Conservation (phyloP, 2,329 filamentous ascomycete genomes). For the Cytospora schulzeri region DNA sequence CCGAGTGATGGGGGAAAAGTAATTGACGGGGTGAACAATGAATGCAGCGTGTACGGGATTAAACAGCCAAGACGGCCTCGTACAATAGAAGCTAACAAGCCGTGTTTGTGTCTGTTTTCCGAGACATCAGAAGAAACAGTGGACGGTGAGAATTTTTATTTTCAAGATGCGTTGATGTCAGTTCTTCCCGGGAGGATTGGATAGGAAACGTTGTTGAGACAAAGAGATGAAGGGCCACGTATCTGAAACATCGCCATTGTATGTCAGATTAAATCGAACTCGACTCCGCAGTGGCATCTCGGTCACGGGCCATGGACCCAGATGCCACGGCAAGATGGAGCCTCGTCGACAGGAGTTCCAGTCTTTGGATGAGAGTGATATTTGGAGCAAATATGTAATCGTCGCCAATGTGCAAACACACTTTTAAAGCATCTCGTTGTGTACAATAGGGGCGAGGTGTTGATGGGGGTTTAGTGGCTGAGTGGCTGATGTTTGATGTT, state of each 20-base stretch:
- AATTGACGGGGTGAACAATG: neutral
- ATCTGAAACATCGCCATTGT: slow-evolving; percentile 21
- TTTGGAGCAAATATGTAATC: no score
- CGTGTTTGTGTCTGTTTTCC: neutral
- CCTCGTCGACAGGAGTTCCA: no score
- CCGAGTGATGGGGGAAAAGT: neutral
- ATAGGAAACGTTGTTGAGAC: slow-evolving; percentile 9
- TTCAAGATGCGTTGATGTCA: neutral
- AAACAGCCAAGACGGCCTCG: neutral
- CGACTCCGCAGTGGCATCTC: slow-evolving; percentile 3
- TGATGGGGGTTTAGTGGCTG: neutral
- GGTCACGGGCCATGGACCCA: neutral
- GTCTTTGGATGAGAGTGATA: neutral
- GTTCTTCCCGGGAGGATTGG: neutral
- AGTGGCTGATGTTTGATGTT: neutral
- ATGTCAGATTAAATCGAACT: neutral
- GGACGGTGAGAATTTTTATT: slow-evolving; percentile 3
- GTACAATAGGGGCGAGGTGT: neutral
- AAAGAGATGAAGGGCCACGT: slow-evolving; percentile 18
- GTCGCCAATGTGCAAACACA: no score
- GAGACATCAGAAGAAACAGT: neutral
- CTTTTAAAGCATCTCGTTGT: no score
- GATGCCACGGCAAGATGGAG: neutral
- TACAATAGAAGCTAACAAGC: neutral
- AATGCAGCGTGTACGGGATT: neutral